These are phyloP conservation scores for Suillus plorans DNA, from an alignment of 768 basidiomycete genomes.

Conservation along the genomic window DNA sequence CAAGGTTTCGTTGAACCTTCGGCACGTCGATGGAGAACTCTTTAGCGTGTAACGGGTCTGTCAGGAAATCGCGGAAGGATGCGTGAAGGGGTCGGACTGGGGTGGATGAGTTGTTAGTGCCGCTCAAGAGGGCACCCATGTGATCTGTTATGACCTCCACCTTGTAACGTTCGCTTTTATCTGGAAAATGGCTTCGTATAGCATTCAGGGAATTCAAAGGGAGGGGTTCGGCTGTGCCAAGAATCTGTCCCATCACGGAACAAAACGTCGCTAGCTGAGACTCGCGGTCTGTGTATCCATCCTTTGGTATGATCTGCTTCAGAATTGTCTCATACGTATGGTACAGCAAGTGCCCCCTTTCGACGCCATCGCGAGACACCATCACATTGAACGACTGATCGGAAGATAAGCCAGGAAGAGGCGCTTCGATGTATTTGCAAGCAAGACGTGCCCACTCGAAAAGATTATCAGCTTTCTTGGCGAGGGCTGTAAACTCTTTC, in stretches of 20 bases:
- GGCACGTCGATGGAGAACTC: conserved; percentile 16
- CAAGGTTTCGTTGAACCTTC: conserved; percentile 17
- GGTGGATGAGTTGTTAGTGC: background rate
- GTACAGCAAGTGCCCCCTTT: conserved; percentile 7
- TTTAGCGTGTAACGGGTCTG: conserved; percentile 9
- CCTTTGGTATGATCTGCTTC: conserved; percentile 4
- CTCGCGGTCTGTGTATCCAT: background rate
- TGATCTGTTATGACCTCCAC: conserved; percentile 8
- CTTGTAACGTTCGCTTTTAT: background rate
- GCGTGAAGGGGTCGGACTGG: conserved; percentile 24
- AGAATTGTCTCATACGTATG: conserved; percentile 10
- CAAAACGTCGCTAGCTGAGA: conserved; percentile 4
- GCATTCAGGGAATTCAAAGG: background rate
- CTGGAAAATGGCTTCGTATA: conserved; percentile 3
- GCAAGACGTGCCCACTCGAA: conserved; percentile 13
- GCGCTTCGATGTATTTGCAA: conserved; percentile 9
- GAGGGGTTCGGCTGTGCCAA: conserved; percentile 11
- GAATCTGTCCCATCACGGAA: conserved; percentile 10
- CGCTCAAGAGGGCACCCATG: conserved; percentile 13
- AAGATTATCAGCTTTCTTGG: conserved; percentile 7
- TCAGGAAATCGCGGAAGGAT: conserved; percentile 30
- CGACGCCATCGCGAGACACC: background rate
- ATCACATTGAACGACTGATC: background rate
- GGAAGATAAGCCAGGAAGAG: background rate
- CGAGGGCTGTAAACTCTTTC: background rate